Percentiles rank a stretch among this genome's conserved stretches.
These are phyloP conservation scores for Ascomycota sp. DNA, from an alignment of 2,329 filamentous ascomycete species.

Conservation along the genomic window DNA sequence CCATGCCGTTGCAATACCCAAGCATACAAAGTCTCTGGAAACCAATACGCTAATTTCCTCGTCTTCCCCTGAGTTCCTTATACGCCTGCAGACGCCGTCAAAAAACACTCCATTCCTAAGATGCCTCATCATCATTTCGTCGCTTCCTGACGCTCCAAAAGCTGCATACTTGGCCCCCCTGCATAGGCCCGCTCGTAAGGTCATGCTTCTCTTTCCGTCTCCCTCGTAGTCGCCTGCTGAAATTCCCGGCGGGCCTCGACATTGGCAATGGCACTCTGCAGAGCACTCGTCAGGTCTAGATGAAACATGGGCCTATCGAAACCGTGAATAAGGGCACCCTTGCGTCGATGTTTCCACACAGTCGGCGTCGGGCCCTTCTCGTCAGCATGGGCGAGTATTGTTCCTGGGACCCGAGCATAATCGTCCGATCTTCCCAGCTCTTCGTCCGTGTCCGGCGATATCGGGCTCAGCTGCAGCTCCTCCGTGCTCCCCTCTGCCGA, in stretches of 20 bases:
- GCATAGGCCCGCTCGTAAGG: too few species aligned
- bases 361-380: conserved; percentile 17
- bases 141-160: too few species aligned
- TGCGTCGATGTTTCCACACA: conserved; percentile 16
- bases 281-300: conserved; percentile 69
- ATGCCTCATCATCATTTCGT: too few species aligned
- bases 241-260: conserved; percentile 33
- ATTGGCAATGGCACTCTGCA: conserved; percentile 74
- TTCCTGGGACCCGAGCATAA: too few species aligned
- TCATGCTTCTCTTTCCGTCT: neutral
- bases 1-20: too few species aligned
- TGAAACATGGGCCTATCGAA: conserved; percentile 85
- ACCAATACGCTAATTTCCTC: too few species aligned
- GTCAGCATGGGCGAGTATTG: conserved; percentile 8
- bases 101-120: too few species aligned
- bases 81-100: too few species aligned
- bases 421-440: conserved; percentile 15
- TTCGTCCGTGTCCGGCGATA: too few species aligned
- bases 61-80: too few species aligned
- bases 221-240: conserved; percentile 2
- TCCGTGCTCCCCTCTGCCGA: conserved; percentile 48
- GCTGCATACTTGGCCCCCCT: too few species aligned
- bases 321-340: conserved; percentile 55
- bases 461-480: conserved; percentile 14
- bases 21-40: too few species aligned